Evolutionary conservation across 2,329 filamentous ascomycete genomes (phyloP), one percentile per base, ranked within the genome.

Genomic region (Aspergillus unguis): DNA sequence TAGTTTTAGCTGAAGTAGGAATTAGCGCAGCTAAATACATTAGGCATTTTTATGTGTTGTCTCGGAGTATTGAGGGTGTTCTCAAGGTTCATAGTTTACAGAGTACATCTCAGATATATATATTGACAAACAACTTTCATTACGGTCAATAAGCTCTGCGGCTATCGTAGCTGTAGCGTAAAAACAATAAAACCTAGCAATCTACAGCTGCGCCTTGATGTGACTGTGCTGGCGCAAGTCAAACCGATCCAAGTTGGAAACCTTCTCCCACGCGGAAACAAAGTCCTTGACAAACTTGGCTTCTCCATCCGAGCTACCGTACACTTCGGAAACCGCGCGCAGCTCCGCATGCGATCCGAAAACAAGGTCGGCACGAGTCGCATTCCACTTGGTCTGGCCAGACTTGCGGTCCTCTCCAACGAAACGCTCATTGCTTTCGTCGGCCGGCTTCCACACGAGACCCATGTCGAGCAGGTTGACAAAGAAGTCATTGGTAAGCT

Each of bases 401-500:
- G 79, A 81, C 76, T 84, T 84, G 68, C 83, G 84, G 73, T 89
- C 85, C 10, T 73, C 64, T 33, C 85, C 87, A 56, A 84, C 80
- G 69, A 80, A 90, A 46, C 78, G 50, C 62, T 90, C 86, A 32
- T 72, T 67, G 49, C 71, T 72, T n/a, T 62, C 59, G 52, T 75
- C 73, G 36, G 73, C 73, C 0, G 80, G 63, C 73, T 83, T 83
- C 88, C 88, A 91, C 25, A 72, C 76, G 5, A 80, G 87, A 69
- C 72, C 75, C 63, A 79, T 81, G 64, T 90, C 86, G 26, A 92
- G 80, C 1, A 92, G 77, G 75, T 91, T 90, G 71, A 88, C 80
- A 65, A 92, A 92, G 80, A 90, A 92, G 74, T 91, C 88, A 71
- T 88, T 90, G 65, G 84, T 88, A 62, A 92, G 77, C 61, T 82